These are phyloP conservation scores for Tylopilus felleus DNA, from an alignment of 768 basidiomycete species.

Conservation along the genomic window DNA sequence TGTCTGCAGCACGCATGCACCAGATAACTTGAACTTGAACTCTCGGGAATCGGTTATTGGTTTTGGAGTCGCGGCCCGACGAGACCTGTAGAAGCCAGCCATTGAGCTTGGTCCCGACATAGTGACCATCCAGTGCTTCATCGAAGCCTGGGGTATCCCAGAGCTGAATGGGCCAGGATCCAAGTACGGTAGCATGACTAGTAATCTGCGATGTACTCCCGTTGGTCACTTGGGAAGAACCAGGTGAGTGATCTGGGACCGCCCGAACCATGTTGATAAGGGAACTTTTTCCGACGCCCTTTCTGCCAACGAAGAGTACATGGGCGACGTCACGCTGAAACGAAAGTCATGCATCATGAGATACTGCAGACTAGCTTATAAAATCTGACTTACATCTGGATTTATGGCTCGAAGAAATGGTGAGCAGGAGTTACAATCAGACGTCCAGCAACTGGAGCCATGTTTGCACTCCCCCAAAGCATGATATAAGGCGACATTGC, in stretches of 20 bases:
- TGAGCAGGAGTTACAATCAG: not conserved
- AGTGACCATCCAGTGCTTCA: not conserved
- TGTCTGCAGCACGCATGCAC: not conserved
- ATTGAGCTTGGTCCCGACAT: not conserved
- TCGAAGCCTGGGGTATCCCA: slow-evolving; percentile 1
- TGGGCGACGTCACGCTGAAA: not conserved
- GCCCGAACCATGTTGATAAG: not conserved
- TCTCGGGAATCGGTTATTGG: not conserved
- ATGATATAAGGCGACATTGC: not conserved
- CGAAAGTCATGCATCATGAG: not conserved
- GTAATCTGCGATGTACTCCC: not conserved
- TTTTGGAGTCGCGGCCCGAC: not conserved
- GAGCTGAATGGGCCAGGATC: not conserved
- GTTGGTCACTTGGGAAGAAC: not conserved
- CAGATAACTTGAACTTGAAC: not conserved
- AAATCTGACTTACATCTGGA: not conserved
- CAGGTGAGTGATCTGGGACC: not conserved
- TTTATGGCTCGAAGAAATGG: not conserved
- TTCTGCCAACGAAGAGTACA: not conserved
- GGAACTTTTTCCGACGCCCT: not conserved
- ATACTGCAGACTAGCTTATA: not conserved
- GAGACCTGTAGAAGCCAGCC: not conserved
- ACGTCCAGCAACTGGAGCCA: not conserved
- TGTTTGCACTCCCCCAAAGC: not conserved
- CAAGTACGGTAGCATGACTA: not conserved